Conservation (phyloP, 768 basidiomycete genomes). For the Cyclocybe aegerita region DNA sequence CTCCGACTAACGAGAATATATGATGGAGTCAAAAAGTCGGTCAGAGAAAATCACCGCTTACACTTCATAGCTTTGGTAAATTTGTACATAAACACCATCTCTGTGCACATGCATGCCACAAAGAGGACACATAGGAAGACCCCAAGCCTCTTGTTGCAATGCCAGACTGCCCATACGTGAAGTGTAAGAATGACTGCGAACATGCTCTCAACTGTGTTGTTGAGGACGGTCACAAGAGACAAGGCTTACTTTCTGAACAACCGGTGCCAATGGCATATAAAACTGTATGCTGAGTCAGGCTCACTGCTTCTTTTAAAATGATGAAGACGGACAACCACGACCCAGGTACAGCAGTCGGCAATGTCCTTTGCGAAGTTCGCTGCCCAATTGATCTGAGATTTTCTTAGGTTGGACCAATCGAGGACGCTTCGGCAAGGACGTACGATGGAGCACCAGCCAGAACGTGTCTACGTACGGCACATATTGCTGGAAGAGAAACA, state of each 20-base stretch:
- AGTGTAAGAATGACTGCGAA: background rate
- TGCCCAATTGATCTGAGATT: background rate
- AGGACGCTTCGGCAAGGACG: background rate
- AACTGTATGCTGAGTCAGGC: background rate
- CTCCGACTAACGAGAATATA: background rate
- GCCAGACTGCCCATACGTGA: background rate
- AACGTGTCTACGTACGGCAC: conserved; percentile 2
- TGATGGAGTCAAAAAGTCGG: no score
- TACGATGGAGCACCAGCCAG: conserved; percentile 1
- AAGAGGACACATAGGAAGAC: background rate
- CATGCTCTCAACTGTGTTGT: no score
- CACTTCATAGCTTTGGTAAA: background rate
- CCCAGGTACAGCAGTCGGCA: background rate
- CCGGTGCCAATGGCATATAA: background rate
- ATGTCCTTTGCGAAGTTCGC: background rate
- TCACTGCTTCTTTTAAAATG: no score
- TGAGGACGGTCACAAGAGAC: no score
- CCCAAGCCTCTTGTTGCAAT: background rate
- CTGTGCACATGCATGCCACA: background rate
- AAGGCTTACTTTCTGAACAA: background rate
- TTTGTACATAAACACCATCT: background rate
- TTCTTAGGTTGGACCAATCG: background rate
- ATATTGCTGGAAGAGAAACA: conserved; percentile 2
- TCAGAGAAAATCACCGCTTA: background rate
- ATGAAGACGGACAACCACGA: no score